Evolutionary conservation across 2,329 filamentous ascomycete species (phyloP), one percentile per base, ranked within the genome.

Genomic region (Fusarium mexicanum): DNA sequence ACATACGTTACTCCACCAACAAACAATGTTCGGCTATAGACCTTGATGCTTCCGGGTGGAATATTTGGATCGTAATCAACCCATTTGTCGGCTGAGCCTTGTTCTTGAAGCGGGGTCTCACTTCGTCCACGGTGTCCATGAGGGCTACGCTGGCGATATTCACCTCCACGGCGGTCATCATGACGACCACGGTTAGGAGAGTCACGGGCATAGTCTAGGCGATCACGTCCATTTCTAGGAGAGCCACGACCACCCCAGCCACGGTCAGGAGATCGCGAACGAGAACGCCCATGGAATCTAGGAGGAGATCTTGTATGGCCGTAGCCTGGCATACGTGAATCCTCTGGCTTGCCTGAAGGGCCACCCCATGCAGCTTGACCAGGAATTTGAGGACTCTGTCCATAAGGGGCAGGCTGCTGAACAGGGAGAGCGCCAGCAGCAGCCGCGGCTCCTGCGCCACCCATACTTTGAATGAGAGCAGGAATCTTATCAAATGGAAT

Each of bases 21-120:
- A 81, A 99, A 99, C 18, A 99, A 89, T 20, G 96, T 99, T 78
- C 96, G 91, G 83, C 96, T 98, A 67, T 97, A 87, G 35, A 99
- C 96, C 87, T 95, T 96, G 84, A 99, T 98, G 78, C 90, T 89
- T 69, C 93, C 93, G 71, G 89, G 86, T 7, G 93, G 92, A 69
- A 99, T 87, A 13, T 84, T 90, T 61, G 88, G 86, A 82, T 99
- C 96, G 83, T 90, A 93, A 55, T 95, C 92, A 68, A 98, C 87
- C 87, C 91, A 94, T 84, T 97, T 98, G 53, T 83, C 79, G 35
- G 78, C 64, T 20, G 79, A 75, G 33, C 81, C 80, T 47, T 81
- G 76, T 47, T 81, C 81, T 51, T 77, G 81, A 55, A 85, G 80
- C 67, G 90, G 89, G 71, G 86, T 89, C 65, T 91, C 87, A 79